phyloP scores from a whole-genome alignment of 140 eudicot species.

The Anethum foeniculum region DNA sequence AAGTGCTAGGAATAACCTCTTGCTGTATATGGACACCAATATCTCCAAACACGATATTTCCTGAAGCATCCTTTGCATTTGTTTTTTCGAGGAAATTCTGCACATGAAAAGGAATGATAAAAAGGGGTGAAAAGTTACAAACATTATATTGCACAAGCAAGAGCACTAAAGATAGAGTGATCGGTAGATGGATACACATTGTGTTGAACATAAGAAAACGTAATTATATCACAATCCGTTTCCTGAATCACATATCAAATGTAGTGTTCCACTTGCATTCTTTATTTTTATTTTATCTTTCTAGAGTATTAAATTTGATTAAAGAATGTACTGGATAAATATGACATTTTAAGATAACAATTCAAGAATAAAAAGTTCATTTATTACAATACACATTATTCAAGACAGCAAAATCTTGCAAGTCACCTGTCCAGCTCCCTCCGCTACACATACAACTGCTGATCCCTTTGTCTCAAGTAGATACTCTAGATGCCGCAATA shows the following conservation, averaged over 20 bases:
- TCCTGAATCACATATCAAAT: background rate
- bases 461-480: constrained; percentile 93
- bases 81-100: constrained; percentile 79
- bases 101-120: constrained; percentile 9
- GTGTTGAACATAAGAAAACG: background rate
- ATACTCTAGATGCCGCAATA: constrained; percentile 72
- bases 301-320: background rate
- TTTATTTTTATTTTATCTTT: background rate
- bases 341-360: background rate
- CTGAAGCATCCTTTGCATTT: constrained; percentile 95
- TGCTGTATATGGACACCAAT: constrained; percentile 92
- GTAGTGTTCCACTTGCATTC: background rate
- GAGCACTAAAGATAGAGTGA: background rate
- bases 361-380: background rate
- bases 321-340: background rate
- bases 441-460: constrained; percentile 96
- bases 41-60: constrained; percentile 76
- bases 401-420: background rate
- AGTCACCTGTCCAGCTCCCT: constrained; percentile 97
- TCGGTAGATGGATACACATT: background rate
- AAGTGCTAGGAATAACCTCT: constrained; percentile 48
- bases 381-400: background rate
- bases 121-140: background rate
- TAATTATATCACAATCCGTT: background rate
- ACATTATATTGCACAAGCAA: background rate